A percentile compares a stretch with the other conserved stretches of the same genome.
Evolutionary conservation across 2,329 filamentous ascomycete species (phyloP).

Genomic region (Fusarium sp.): DNA sequence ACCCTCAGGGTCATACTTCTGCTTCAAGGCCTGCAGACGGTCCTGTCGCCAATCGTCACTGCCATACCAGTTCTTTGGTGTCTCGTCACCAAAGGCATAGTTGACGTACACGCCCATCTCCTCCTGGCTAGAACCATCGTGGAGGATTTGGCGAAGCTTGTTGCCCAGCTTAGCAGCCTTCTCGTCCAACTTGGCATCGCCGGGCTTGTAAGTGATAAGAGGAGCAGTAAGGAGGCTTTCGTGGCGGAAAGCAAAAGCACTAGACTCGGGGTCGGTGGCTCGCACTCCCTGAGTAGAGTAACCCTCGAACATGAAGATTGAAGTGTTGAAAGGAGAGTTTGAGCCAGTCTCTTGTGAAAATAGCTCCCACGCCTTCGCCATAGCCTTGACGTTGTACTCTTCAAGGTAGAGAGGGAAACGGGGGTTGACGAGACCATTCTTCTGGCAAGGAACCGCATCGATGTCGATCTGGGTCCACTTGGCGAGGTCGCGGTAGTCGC

Average conservation of each 20-base stretch:
- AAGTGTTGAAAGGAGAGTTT: constrained; percentile 33
- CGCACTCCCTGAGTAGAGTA: constrained; percentile 59
- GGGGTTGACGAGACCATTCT: constrained; percentile 41
- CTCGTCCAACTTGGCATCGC: constrained; percentile 21
- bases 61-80: constrained; percentile 57
- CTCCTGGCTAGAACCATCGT: constrained; percentile 15
- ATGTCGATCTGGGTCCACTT: constrained; percentile 38
- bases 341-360: constrained; percentile 28
- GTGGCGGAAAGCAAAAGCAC: constrained; percentile 41
- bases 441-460: constrained; percentile 35
- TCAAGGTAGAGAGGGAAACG: constrained; percentile 44
- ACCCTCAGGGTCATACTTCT: constrained; percentile 59
- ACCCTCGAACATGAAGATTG: constrained; percentile 66
- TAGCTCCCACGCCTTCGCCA: constrained; percentile 31
- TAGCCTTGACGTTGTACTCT: constrained; percentile 31
- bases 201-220: constrained; percentile 37
- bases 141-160: constrained; percentile 30
- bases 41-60: constrained; percentile 60
- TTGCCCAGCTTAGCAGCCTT: constrained; percentile 33
- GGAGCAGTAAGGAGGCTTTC: constrained; percentile 41
- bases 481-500: constrained; percentile 40
- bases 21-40: constrained; percentile 58
- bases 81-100: constrained; percentile 63
- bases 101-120: constrained; percentile 56
- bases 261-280: background rate